Conservation (phyloP, 2,329 filamentous ascomycete genomes). For the Colletotrichum cordylinicola region DNA sequence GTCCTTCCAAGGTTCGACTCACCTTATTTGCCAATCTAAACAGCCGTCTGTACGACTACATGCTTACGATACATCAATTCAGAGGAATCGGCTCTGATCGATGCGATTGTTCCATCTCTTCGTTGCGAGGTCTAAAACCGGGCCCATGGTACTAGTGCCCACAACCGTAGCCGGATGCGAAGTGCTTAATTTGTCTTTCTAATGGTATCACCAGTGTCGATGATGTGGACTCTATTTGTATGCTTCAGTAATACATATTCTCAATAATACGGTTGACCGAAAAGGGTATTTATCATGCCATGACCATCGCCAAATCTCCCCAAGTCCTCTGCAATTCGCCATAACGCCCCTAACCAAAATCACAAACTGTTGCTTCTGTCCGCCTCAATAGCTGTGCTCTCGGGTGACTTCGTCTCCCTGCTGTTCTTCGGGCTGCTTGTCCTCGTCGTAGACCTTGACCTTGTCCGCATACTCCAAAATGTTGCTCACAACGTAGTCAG, state of each 20-base stretch:
- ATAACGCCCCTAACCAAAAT: constrained; percentile 3
- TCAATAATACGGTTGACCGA: neutral
- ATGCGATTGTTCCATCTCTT: neutral
- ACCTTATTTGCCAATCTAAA: neutral
- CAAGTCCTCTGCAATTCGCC: neutral
- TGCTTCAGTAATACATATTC: neutral
- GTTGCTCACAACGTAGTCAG: constrained; percentile 78
- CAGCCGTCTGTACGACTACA: too few relatives aligned
- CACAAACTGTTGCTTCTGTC: neutral
- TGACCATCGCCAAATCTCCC: neutral
- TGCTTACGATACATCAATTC: neutral
- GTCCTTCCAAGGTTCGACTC: neutral
- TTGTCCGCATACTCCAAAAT: constrained; percentile 84
- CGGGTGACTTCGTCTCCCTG: neutral
- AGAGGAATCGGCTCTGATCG: neutral
- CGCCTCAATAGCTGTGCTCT: neutral
- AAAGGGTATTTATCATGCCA: neutral
- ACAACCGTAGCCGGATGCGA: neutral
- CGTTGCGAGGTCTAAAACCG: neutral
- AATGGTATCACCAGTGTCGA: neutral
- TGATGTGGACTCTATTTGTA: neutral
- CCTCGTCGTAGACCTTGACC: constrained; percentile 81
- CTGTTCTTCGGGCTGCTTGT: constrained; percentile 7
- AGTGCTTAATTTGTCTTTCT: neutral
- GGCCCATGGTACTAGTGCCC: neutral